Conservation (phyloP, 768 basidiomycete genomes). For the Pleurotus platypus region DNA sequence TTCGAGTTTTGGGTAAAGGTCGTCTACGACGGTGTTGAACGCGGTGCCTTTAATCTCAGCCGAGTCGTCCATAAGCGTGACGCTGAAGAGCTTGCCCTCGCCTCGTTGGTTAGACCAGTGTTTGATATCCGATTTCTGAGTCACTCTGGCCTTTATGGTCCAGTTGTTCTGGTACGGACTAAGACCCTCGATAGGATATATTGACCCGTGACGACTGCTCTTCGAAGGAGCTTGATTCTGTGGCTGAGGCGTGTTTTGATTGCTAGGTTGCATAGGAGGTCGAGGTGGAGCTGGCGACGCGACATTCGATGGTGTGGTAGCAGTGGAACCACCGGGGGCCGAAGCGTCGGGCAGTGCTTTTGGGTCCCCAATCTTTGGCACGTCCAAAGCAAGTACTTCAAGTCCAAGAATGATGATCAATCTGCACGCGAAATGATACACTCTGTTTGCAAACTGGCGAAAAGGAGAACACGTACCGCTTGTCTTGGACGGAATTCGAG, state of each 20-base stretch:
- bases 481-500: slow-evolving; percentile 79
- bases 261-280: slow-evolving; percentile 13
- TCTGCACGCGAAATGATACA: slow-evolving; percentile 30
- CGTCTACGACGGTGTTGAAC: slow-evolving; percentile 84
- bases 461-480: slow-evolving; percentile 52
- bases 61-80: slow-evolving; percentile 92
- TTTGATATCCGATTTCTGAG: slow-evolving; percentile 83
- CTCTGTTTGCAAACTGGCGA: neutral
- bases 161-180: slow-evolving; percentile 98
- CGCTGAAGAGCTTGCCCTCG: slow-evolving; percentile 92
- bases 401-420: slow-evolving; percentile 79
- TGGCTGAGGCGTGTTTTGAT: slow-evolving; percentile 5
- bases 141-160: slow-evolving; percentile 95
- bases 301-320: slow-evolving; percentile 18
- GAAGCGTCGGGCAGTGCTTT: slow-evolving; percentile 29
- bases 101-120: slow-evolving; percentile 88
- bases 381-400: slow-evolving; percentile 45
- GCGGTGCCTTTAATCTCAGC: slow-evolving; percentile 89
- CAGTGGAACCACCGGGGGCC: slow-evolving; percentile 23
- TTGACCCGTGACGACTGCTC: slow-evolving; percentile 27
- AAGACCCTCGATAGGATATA: slow-evolving; percentile 87
- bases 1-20: slow-evolving; percentile 78
- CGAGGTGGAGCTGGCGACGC: slow-evolving; percentile 15
- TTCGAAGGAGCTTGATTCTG: slow-evolving; percentile 16
- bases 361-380: slow-evolving; percentile 74